Percentiles rank a stretch among this genome's conserved stretches.
Conservation (phyloP, 805 yeast species). For the Myxozyma lipomycoides region DNA sequence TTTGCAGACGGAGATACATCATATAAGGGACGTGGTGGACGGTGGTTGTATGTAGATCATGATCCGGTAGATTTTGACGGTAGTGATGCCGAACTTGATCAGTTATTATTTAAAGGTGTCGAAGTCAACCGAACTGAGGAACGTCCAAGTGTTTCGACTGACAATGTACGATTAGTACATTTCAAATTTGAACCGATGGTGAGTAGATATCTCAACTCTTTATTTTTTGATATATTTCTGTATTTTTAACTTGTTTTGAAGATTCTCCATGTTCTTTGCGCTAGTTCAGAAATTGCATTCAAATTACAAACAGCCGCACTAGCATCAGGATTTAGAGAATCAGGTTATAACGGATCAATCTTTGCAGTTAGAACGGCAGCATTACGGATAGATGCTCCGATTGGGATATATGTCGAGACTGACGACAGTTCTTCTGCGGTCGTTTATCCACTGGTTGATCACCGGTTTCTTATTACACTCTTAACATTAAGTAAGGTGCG, state of each 20-base stretch:
- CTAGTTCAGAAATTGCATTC: conserved; percentile 56
- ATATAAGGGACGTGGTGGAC: conserved; percentile 81
- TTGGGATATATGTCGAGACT: conserved; percentile 48
- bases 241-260: too few relatives aligned
- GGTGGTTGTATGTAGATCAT: conserved; percentile 79
- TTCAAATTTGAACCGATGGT: conserved; percentile 77
- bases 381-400: conserved; percentile 70
- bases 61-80: conserved; percentile 37
- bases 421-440: conserved; percentile 22
- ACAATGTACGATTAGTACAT: conserved; percentile 49
- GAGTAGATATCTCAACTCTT: neutral
- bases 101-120: neutral
- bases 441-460: conserved; percentile 45
- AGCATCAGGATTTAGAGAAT: conserved; percentile 82
- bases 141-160: neutral
- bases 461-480: conserved; percentile 49
- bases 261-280: conserved; percentile 77
- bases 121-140: neutral
- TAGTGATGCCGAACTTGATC: conserved; percentile 36
- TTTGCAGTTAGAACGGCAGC: conserved; percentile 70
- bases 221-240: neutral
- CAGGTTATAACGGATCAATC: conserved; percentile 77
- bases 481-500: conserved; percentile 57
- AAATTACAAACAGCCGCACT: conserved; percentile 64
- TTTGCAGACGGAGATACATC: conserved; percentile 75